Evolutionary conservation across 2,329 filamentous ascomycete genomes (phyloP), one percentile per base, ranked within the genome.

Genomic region (Aspergillus persii): DNA sequence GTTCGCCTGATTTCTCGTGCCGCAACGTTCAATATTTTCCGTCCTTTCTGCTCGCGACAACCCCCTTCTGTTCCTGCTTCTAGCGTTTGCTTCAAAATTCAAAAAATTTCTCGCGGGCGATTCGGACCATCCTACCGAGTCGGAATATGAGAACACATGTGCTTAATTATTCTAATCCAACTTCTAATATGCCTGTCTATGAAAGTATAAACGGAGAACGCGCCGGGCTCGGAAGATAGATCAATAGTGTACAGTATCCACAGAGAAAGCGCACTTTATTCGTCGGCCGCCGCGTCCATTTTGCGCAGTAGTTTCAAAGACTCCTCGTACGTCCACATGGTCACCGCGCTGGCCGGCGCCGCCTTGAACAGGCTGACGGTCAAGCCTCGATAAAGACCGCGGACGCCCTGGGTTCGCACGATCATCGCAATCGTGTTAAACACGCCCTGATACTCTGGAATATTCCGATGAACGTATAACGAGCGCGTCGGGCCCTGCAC

Each of bases 311-410:
- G 65, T 53, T 80, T 83, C 77, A 97, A 79, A 18, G 84, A 84
- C 69, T 88, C 81, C 79, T 96, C 93, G 76, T 96, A 97, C 2
- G 91, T 96, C 92, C 92, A 97, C 82, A 97, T 91, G 0, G 93
- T 97, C 33, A 96, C 86, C 6, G 93, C 92, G 74, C 91, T 95
- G 30, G 91, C 87, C n/a, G 95, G 95, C 26, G 94, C 95, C 33
- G 94, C 91, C 80, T 99, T 99, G 66, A 98, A 74, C 71, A 99
- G 77, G 73, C 92, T 94, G 57, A 98, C 92, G 1, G 88, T 89
- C 72, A 99, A 78, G 0, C 95, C 95, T 56, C 93, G 84, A 75
- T 98, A 99, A 67, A 98, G 74, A 0, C 94, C 93, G 57, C 91
- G 83, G 48, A 87, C 68, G 0, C 95, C 93, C 74, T 98, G 93